Base-by-base conservation (phyloP, 2,329 filamentous ascomycete genomes). In the Fusarium tricinctum region DNA sequence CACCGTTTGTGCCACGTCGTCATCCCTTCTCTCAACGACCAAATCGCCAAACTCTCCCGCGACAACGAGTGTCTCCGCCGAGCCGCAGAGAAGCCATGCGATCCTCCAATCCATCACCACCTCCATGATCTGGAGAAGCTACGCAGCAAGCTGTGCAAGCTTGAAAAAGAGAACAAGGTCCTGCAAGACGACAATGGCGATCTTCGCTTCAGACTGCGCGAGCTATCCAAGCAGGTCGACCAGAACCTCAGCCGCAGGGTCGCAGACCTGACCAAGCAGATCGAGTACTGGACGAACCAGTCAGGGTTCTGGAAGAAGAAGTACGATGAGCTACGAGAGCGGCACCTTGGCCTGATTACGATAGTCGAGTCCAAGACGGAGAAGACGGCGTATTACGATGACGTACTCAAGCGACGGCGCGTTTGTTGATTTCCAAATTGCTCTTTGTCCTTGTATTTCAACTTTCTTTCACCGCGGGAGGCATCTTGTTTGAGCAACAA, bases 21-120 rank as follows among this genome's bases (percentile, higher is more conserved):
- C 58, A 68, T 81, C 8, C 78, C 78, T 1, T 71, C 79, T 40
- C 76, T 83, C 3, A 75, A 80, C 60, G 73, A 71, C n/a, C 77
- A 81, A 58, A 74, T 82, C 53, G 72, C 70, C 33, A 65, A 73
- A 12, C 77, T 84, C 6, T 65, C 71, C 4, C 75, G 75, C 17
- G 80, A 83, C 32, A 83, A 83, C 65, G 73, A 76, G 17, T 73
- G 76, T 9, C 76, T 84, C 7, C 78, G 81, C 14, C 77, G 75
- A n/a, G 75, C 77, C 8, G 63, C 79, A 38, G 79, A 81, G 30
- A 76, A 70, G 28, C 69, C 72, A 2, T 70, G 76, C n/a, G 76
- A 58, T 17, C 60, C 62, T 35, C 74, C 77, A 17, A 22, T 62
- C n/a, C 58, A 63, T 13, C 44, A 63, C 10, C 50, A 63, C 44